Percentiles rank a stretch among this genome's conserved stretches.
Conservation (phyloP, 352 stramenopile genomes). For the Phytophthora crassamura region DNA sequence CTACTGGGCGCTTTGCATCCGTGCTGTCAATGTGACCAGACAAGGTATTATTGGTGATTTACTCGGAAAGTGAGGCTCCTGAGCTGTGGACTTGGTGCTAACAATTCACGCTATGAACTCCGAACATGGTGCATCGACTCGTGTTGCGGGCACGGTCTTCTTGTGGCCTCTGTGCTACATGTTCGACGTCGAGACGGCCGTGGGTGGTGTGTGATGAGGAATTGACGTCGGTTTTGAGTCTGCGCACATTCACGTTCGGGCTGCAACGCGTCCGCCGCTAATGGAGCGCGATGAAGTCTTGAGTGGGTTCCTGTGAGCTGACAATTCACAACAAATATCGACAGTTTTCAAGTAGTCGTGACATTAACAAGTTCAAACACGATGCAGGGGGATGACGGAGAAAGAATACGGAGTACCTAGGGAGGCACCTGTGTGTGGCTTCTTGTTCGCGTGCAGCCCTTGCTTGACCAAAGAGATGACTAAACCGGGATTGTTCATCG, state of each 20-base stretch:
- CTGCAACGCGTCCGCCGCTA: slow-evolving; percentile 31
- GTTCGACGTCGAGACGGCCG: slow-evolving; percentile 62
- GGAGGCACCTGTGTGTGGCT: slow-evolving; percentile 53
- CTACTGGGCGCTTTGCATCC: too few species aligned
- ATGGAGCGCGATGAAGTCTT: slow-evolving; percentile 44
- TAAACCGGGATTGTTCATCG: not conserved
- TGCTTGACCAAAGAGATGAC: slow-evolving; percentile 2
- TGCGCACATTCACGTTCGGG: slow-evolving; percentile 55
- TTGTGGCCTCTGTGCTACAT: slow-evolving; percentile 64
- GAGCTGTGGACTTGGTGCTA: too few species aligned
- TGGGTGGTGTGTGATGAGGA: slow-evolving; percentile 35
- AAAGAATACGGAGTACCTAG: slow-evolving; percentile 20
- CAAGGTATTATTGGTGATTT: slow-evolving; percentile 28
- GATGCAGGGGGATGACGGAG: slow-evolving; percentile 5
- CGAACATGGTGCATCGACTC: slow-evolving; percentile 4
- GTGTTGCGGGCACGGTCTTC: slow-evolving; percentile 53
- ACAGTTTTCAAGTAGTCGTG: not conserved
- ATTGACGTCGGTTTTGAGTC: not conserved
- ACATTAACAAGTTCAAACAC: slow-evolving; percentile 7
- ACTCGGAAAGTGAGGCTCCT: too few species aligned
- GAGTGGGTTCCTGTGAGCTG: slow-evolving; percentile 47
- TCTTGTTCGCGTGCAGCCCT: slow-evolving; percentile 55
- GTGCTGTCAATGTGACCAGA: too few species aligned
- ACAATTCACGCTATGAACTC: not conserved
- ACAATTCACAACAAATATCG: slow-evolving; percentile 20